Base-by-base conservation (phyloP, 2,329 filamentous ascomycete species). In the Neocatenulostroma microsporum region DNA sequence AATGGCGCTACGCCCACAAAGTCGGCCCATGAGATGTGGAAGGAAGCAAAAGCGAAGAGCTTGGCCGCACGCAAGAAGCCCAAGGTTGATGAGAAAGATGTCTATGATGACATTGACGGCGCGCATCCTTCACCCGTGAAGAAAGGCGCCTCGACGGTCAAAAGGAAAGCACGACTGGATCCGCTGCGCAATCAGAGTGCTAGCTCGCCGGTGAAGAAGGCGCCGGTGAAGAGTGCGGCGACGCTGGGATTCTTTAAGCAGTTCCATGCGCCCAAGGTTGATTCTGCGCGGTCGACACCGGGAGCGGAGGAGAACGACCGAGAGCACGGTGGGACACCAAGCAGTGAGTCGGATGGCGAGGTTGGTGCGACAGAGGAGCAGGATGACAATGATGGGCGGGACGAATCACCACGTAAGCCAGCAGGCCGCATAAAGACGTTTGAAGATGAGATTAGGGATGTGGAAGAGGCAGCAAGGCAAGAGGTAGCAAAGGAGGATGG, bases 61-160 rank as follows among this genome's bases (percentile, higher is more conserved):
- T 30, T 40, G 26, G 40, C 24, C 14, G 26, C 34, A 20, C 41
- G 40, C 15, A 37, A 24, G 26, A 44, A 39, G 20, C n/a, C n/a
- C n/a, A n/a, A n/a, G n/a, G n/a, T n/a, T n/a, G n/a, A n/a, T 18
- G 17, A 32, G 37, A 27, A 46, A 20, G 62, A 63, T 34, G 44
- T 65, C 12, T 66, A 64, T 42, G 63, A 66, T 39, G 63, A 67
- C 35, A 61, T 67, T 24, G 64, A 66, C 29, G 62, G 63, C 20
- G 64, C 62, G 6, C 46, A 63, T 37, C 23, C 36, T 14, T 40
- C 30, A 8, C 37, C 34, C 17, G 21, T 37, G 12, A 39, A 39
- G 24, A 41, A 37, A 13, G 26, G 23, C 9, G 37, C 35, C 17
- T 39, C 40, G 10, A 27, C 32, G 19, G 27, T 25, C 12, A 43